Percentiles rank a stretch among this genome's conserved stretches.
These are phyloP conservation scores for Rutidosis leptorrhynchoides DNA, from an alignment of 129 eudicot genomes.

Conservation along the genomic window DNA sequence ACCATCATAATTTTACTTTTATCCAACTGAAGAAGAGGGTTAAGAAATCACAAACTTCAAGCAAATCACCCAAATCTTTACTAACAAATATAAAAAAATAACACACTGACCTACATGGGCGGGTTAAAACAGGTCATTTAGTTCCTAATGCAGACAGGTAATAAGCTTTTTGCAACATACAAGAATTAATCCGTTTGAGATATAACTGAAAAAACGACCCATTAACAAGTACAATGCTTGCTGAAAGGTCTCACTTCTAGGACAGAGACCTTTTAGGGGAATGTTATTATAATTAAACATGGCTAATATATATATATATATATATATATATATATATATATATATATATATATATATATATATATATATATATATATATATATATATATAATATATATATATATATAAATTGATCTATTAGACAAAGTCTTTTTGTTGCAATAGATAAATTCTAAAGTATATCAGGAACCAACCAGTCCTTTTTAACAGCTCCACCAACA, in stretches of 20 bases:
- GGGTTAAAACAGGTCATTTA: background rate
- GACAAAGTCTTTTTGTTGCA: background rate
- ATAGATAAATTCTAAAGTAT: background rate
- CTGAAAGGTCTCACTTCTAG: background rate
- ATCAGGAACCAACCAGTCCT: background rate
- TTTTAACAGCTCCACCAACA: constrained; percentile 4
- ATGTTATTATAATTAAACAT: no score
- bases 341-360: no score
- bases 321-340: no score
- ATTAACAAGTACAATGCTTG: background rate
- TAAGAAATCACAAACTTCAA: background rate
- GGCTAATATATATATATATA: no score
- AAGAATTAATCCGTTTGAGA: background rate
- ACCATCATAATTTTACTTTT: no score
- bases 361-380: no score
- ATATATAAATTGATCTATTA: background rate
- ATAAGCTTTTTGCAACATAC: no score
- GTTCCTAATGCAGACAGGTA: background rate
- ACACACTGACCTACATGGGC: background rate
- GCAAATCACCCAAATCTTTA: background rate
- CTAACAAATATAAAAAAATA: background rate
- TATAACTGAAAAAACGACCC: background rate
- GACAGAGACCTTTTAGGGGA: background rate
- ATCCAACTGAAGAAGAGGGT: background rate
- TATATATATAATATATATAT: no score